Conservation (phyloP, 2,329 filamentous ascomycete genomes). For the Cercospora sp. region DNA sequence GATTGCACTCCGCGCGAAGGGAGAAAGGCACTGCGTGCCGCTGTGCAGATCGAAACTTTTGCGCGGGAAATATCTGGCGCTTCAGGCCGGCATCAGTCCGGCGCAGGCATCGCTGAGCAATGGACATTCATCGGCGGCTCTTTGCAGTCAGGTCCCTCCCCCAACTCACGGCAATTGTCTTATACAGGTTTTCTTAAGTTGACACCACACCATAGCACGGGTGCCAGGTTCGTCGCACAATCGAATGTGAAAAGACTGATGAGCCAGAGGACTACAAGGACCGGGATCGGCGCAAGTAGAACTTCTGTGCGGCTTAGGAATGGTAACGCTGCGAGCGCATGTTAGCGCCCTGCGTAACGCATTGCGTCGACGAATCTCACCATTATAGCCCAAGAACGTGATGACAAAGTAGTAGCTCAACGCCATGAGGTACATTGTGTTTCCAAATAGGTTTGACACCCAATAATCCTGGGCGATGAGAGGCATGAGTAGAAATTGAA, state of each 20-base stretch:
- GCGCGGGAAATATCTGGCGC: not conserved
- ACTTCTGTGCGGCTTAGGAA: slow-evolving; percentile 68
- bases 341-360: slow-evolving; percentile 18
- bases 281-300: slow-evolving; percentile 61
- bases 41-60: not conserved
- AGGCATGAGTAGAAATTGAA: slow-evolving; percentile 68
- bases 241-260: slow-evolving; percentile 54
- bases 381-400: slow-evolving; percentile 68
- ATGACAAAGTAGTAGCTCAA: slow-evolving; percentile 68
- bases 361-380: slow-evolving; percentile 35
- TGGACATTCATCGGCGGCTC: not conserved
- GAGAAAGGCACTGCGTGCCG: not conserved
- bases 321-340: slow-evolving; percentile 53
- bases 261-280: slow-evolving; percentile 61
- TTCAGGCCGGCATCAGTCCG: not conserved
- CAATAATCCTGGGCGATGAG: slow-evolving; percentile 57
- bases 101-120: not conserved
- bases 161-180: not conserved
- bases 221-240: slow-evolving; percentile 53
- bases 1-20: not conserved
- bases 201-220: slow-evolving; percentile 53
- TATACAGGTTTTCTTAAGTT: slow-evolving; percentile 46
- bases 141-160: not conserved
- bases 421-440: slow-evolving; percentile 66
- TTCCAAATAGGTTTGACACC: slow-evolving; percentile 62